Base-by-base conservation (phyloP, 2,329 filamentous ascomycete genomes). In the Celoporthe dispersa region DNA sequence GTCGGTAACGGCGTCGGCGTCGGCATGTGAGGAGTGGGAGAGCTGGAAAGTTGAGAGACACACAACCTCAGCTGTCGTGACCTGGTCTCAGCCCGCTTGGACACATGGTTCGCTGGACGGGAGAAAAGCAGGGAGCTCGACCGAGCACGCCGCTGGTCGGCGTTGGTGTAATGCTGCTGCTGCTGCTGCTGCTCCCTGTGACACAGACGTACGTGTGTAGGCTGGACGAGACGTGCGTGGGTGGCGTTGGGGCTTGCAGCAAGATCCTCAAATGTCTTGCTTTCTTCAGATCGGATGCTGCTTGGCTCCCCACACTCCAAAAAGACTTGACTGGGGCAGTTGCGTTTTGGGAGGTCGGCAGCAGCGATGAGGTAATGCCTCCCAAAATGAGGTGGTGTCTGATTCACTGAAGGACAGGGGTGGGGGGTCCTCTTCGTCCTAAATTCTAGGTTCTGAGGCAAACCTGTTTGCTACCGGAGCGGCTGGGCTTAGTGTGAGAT, bases 41-140 rank as follows among this genome's bases (percentile, higher is more conserved):
- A 51, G 37, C n/a, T 51, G 62, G 65, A 28, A 67, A 57, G 70
- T 31, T 33, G 62, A 51, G 67, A 66, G 63, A 70, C 59, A 71
- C 73, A 64, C 73, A 72, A 59, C 71, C 72, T 74, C 70, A 70
- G 67, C 68, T 63, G 65, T 69, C 65, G 64, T 16, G 69, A 63
- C 33, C 61, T 63, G 64, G 68, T 71, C 64, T 66, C 48, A 37
- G 71, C 67, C 65, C 67, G 64, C 44, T 65, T 67, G 62, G 63
- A 72, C 65, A 69, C 70, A 72, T 72, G 68, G 70, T 61, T 66
- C 53, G 55, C 41, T 31, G 57, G 66, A 55, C 28, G 31, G 35
- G 39, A 35, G 19, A 53, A 53, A 33, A 31, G 28, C 19, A 48
- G 39, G 37, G 39, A 28, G 22, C 37, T 51, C 22, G 41, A 48